Conservation (phyloP, 192 early-diverging fungal species). For the Backusella parvicylindrica region DNA sequence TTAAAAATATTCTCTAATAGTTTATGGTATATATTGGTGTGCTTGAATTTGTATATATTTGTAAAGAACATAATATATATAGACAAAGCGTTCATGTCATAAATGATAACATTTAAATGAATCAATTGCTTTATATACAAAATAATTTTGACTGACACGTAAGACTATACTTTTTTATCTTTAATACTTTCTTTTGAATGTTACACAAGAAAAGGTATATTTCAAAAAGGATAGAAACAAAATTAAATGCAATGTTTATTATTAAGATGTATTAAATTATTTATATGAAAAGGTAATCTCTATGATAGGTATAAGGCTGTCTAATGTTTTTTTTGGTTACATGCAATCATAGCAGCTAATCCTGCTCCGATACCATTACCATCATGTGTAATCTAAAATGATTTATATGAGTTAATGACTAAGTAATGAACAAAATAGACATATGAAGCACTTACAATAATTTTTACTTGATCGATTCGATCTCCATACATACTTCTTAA, state of each 20-base stretch:
- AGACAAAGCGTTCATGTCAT: neutral
- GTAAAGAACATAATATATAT: neutral
- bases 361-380: constrained; percentile 73
- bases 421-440: neutral
- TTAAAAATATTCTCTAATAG: neutral
- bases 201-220: neutral
- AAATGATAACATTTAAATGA: neutral
- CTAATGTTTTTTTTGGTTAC: neutral
- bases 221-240: neutral
- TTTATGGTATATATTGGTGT: neutral
- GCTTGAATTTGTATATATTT: too few species aligned
- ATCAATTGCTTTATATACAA: neutral
- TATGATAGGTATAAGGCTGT: neutral
- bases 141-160: neutral
- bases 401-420: neutral
- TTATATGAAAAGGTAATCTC: neutral
- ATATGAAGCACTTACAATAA: constrained; percentile 27
- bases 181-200: neutral
- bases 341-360: constrained; percentile 56
- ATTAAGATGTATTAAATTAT: neutral
- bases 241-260: neutral
- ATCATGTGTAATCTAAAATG: constrained; percentile 45
- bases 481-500: constrained; percentile 21
- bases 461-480: constrained; percentile 26
- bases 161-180: neutral